Evolutionary conservation across 768 basidiomycete species (phyloP), one percentile per base, ranked within the genome.

Genomic region (Tricholomella constricta): DNA sequence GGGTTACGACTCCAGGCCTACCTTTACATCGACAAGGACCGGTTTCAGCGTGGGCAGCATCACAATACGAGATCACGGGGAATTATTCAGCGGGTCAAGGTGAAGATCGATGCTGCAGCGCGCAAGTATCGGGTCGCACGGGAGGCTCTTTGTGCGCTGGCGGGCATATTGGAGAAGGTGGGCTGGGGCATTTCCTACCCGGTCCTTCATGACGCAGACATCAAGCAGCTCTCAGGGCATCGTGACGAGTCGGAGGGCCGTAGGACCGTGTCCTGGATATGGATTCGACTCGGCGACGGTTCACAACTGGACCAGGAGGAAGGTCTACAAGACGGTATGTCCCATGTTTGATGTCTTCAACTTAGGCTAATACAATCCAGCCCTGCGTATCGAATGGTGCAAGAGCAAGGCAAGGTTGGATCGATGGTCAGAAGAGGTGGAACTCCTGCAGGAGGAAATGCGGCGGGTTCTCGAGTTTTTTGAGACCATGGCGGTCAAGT

Each of bases 241-340:
- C 17, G 40, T 17, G 19, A 43, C 29, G 27, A 14, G 29, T 52
- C 40, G 35, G 47, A 49, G 40, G 62, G 58, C 2, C 12, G 27
- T 11, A 41, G 45, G 12, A 52, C 19, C 1, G 11, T 59, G 43
- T 61, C 57, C 6, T 63, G 62, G 60, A 59, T 63, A 26, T 63
- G 62, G 62, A 55, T 15, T 17, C 8, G 34, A 29, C 40, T 61
- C 19, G 60, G 60, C 19, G 31, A 35, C 20, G 29, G 29, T 11
- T 31, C 29, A 31, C 29, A 31, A 31, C 15, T 34, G 22, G 45
- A 41, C 14, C 20, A 54, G 3, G 40, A 48, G 25, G 41, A 51
- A 3, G 31, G 43, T 23, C 36, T 59, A 20, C 59, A 59, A 20
- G 56, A 62, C 38, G 52, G 58, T 57, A 38, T 31, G 55, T 52